phyloP scores from a whole-genome alignment of 2,329 filamentous ascomycete species.

The Ceratocystis cacaofunesta region DNA sequence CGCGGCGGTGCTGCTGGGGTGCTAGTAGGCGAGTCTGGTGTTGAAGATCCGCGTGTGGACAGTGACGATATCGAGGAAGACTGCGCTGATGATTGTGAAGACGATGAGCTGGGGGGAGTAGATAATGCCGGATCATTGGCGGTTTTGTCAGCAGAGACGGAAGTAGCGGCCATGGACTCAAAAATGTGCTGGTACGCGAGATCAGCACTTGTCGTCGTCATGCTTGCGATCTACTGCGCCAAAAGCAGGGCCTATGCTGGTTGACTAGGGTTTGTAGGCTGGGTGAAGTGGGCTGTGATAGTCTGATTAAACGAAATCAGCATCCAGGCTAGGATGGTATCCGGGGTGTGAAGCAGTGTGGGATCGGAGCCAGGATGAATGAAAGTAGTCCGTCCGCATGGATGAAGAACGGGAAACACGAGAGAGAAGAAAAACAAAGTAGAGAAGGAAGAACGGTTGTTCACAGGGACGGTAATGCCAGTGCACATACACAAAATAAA shows the following conservation, averaged over 20 bases:
- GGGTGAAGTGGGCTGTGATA: not conserved
- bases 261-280: not conserved
- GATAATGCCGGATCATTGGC: not conserved
- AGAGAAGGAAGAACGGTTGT: not conserved
- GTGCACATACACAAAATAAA: not conserved
- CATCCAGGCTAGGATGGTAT: not conserved
- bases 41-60: constrained; percentile 4
- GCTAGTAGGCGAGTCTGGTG: constrained; percentile 6
- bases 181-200: constrained; percentile 15
- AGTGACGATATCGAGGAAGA: constrained; percentile 1
- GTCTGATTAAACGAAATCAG: constrained; percentile 3
- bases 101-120: constrained; percentile 1
- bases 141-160: not conserved
- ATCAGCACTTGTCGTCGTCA: constrained; percentile 13
- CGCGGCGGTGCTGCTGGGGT: constrained; percentile 8
- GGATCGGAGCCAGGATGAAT: not conserved
- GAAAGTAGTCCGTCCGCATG: not conserved
- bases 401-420: not conserved
- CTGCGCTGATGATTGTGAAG: constrained; percentile 6
- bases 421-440: not conserved
- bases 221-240: constrained; percentile 5
- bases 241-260: not conserved
- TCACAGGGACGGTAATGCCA: too few relatives aligned
- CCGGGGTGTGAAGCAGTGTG: not conserved
- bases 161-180: not conserved